Conservation (phyloP, 352 stramenopile genomes). For the Phytophthora vignae region DNA sequence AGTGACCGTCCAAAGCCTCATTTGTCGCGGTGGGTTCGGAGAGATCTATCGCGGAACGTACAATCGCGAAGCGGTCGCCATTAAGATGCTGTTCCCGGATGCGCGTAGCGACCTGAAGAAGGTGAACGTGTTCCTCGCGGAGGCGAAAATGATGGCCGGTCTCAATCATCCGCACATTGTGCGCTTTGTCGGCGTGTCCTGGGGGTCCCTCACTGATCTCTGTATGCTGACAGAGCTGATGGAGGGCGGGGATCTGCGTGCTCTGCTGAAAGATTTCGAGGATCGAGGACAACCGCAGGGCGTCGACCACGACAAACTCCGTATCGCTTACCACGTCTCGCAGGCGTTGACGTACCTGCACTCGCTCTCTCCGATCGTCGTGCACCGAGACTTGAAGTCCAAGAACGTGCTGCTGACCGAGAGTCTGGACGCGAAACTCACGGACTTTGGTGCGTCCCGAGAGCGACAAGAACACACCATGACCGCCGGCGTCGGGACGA, state of each 20-base stretch:
- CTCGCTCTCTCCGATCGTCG: slow-evolving; percentile 36
- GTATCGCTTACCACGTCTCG: slow-evolving; percentile 39
- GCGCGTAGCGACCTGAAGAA: slow-evolving; percentile 36
- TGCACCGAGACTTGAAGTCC: slow-evolving; percentile 48
- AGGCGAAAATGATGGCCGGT: slow-evolving; percentile 51
- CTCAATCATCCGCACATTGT: slow-evolving; percentile 60
- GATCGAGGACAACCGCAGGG: slow-evolving; percentile 10
- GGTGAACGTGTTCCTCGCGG: slow-evolving; percentile 47
- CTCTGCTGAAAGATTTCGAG: slow-evolving; percentile 32
- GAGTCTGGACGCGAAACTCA: slow-evolving; percentile 43
- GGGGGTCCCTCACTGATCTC: slow-evolving; percentile 41
- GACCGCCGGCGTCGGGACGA: slow-evolving; percentile 40
- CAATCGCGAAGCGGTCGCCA: slow-evolving; percentile 42
- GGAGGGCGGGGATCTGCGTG: slow-evolving; percentile 39
- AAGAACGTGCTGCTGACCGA: slow-evolving; percentile 47
- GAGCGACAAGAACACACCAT: slow-evolving; percentile 37
- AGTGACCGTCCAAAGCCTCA: slow-evolving; percentile 6
- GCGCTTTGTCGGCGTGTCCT: slow-evolving; percentile 54
- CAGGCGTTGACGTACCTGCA: slow-evolving; percentile 37
- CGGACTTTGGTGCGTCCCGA: slow-evolving; percentile 47
- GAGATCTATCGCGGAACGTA: slow-evolving; percentile 55
- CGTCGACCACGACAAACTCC: slow-evolving; percentile 35
- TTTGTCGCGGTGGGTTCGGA: slow-evolving; percentile 38
- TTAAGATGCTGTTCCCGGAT: slow-evolving; percentile 47
- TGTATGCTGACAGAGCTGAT: slow-evolving; percentile 53